Evolutionary conservation across 1,284 basidiomycete species (phyloP).

Genomic region (Sporisorium sorghi): DNA sequence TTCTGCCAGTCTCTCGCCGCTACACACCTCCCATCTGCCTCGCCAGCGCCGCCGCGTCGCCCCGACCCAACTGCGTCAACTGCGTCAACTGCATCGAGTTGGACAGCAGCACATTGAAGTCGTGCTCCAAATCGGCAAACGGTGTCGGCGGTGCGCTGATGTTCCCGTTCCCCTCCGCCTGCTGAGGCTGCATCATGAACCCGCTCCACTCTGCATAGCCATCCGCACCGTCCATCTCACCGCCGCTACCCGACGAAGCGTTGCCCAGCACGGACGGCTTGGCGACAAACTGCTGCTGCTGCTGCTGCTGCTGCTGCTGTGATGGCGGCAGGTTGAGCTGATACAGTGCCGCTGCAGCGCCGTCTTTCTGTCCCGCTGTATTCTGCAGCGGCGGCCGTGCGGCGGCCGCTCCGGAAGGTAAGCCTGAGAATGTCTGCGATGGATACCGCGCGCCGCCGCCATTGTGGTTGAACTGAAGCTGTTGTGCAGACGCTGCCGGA

Average conservation of each 20-base stretch:
- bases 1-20: no score
- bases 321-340: constrained; percentile 4
- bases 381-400: not conserved
- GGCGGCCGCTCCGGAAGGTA: not conserved
- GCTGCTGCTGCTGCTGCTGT: no score
- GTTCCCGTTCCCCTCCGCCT: no score
- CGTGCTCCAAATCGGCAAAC: constrained; percentile 21
- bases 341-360: not conserved
- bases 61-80: no score
- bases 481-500: not conserved
- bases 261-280: constrained; percentile 16
- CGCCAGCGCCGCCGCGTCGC: not conserved
- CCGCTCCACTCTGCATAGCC: not conserved
- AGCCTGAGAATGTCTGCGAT: not conserved
- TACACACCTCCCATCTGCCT: no score
- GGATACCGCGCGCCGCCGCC: not conserved
- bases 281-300: no score
- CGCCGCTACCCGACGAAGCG: no score
- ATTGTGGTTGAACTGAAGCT: not conserved
- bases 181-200: not conserved
- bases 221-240: not conserved
- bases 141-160: constrained; percentile 4
- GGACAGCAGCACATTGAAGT: constrained; percentile 27
- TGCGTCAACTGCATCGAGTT: constrained; percentile 19
- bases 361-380: not conserved